phyloP scores from a whole-genome alignment of 306 rosid species.

The Acacia melanoxylon region DNA sequence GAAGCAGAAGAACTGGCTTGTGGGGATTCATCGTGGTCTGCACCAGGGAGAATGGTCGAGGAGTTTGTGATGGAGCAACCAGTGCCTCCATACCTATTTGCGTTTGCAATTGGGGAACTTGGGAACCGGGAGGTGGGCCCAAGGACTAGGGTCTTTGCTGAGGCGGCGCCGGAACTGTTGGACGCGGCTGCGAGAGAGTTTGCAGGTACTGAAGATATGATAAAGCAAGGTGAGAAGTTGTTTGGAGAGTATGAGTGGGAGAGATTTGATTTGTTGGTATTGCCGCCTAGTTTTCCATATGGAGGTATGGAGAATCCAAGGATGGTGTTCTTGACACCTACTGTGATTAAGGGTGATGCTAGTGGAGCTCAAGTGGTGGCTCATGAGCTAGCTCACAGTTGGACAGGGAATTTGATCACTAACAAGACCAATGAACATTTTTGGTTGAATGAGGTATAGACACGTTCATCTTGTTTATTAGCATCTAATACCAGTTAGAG shows the following conservation, averaged over 20 bases:
- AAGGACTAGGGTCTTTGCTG: conserved; percentile 83
- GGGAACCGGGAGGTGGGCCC: conserved; percentile 85
- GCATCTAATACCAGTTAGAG: background rate
- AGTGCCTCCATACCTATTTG: conserved; percentile 86
- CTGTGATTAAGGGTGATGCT: conserved; percentile 85
- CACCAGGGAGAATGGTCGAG: conserved; percentile 71
- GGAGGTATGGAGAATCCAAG: conserved; percentile 98
- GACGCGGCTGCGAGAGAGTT: conserved; percentile 80
- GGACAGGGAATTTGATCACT: conserved; percentile 97
- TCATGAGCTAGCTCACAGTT: conserved; percentile 94
- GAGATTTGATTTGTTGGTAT: conserved; percentile 80
- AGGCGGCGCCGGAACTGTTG: conserved; percentile 51
- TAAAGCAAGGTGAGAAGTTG: conserved; percentile 75
- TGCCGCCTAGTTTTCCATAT: conserved; percentile 93
- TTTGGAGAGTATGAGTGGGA: conserved; percentile 86
- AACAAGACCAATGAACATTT: conserved; percentile 90
- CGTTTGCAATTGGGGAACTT: conserved; percentile 78
- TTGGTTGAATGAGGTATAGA: conserved; percentile 91
- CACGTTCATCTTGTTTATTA: background rate
- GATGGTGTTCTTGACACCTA: conserved; percentile 91
- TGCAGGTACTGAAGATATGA: conserved; percentile 79
- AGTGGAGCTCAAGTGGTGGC: conserved; percentile 92
- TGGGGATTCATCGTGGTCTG: conserved; percentile 53
- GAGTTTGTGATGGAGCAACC: conserved; percentile 93
- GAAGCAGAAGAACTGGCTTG: conserved; percentile 46